Evolutionary conservation across 1,284 basidiomycete genomes (phyloP).

Genomic region (Ustilago nuda): DNA sequence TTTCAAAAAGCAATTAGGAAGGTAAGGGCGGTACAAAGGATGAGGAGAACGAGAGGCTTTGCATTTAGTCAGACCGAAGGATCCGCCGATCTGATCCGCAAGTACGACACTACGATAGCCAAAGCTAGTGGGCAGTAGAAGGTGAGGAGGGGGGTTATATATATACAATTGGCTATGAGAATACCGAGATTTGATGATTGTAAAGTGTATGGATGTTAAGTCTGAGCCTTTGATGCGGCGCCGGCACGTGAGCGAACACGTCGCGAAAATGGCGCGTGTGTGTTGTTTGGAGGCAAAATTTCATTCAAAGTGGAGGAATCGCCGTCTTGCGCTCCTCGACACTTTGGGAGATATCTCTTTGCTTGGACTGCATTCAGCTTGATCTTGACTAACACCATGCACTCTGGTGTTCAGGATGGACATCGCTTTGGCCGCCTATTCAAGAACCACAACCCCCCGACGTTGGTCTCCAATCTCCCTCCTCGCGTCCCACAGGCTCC

Average conservation of each 20-base stretch:
- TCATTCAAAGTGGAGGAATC: slow-evolving; percentile 6
- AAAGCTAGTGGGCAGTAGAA: slow-evolving; percentile 45
- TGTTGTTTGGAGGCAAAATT: slow-evolving; percentile 16
- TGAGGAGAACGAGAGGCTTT: slow-evolving; percentile 66
- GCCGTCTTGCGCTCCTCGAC: background rate
- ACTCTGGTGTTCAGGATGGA: no score
- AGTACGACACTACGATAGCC: slow-evolving; percentile 67
- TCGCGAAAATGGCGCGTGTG: background rate
- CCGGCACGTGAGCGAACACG: slow-evolving; percentile 13
- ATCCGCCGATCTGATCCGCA: slow-evolving; percentile 64
- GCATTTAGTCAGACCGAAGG: slow-evolving; percentile 68
- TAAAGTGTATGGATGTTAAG: background rate
- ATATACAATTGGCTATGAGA: background rate
- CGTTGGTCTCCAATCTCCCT: no score
- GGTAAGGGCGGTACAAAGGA: slow-evolving; percentile 67
- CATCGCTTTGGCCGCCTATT: background rate
- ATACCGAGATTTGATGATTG: no score
- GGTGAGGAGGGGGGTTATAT: no score
- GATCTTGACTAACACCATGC: background rate
- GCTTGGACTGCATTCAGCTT: slow-evolving; percentile 3
- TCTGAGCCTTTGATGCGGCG: background rate
- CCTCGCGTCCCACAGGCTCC: no score
- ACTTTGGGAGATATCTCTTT: background rate
- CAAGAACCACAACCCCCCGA: background rate
- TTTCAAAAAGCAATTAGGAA: slow-evolving; percentile 70